Evolutionary conservation across 345 rosid genomes (phyloP).

Genomic region (Tarenaya hassleriana): DNA sequence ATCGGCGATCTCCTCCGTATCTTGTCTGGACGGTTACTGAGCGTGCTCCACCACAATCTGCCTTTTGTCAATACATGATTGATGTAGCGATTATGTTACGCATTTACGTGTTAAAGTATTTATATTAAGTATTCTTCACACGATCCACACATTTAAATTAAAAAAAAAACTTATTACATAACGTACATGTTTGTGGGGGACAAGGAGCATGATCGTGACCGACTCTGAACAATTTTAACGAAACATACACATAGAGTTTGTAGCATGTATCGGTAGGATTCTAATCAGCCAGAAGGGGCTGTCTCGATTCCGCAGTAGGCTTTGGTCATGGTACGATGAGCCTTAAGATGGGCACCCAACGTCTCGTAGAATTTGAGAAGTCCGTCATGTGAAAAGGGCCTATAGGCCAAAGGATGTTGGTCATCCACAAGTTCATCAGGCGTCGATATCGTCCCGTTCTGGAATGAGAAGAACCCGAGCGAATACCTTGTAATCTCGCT

Average conservation of each 20-base stretch:
- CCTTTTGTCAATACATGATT: no score
- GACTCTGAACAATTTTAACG: no score
- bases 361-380: slow-evolving; percentile 42
- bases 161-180: no score
- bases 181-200: no score
- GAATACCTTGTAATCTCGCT: slow-evolving; percentile 48
- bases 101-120: no score
- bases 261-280: no score
- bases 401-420: slow-evolving; percentile 49
- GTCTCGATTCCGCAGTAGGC: slow-evolving; percentile 39
- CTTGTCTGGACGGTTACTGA: slow-evolving; percentile 46
- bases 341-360: slow-evolving; percentile 24
- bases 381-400: slow-evolving; percentile 46
- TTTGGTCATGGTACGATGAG: slow-evolving; percentile 43
- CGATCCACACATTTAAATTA: no score
- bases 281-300: background rate
- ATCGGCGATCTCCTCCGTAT: slow-evolving; percentile 81
- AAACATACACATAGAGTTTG: no score
- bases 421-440: slow-evolving; percentile 57
- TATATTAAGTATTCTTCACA: no score
- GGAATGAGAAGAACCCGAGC: slow-evolving; percentile 49
- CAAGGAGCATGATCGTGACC: no score
- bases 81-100: no score
- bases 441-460: slow-evolving; percentile 30
- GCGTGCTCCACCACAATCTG: slow-evolving; percentile 65